Conservation (phyloP, 306 rosid genomes). For the Acacia acuminata region DNA sequence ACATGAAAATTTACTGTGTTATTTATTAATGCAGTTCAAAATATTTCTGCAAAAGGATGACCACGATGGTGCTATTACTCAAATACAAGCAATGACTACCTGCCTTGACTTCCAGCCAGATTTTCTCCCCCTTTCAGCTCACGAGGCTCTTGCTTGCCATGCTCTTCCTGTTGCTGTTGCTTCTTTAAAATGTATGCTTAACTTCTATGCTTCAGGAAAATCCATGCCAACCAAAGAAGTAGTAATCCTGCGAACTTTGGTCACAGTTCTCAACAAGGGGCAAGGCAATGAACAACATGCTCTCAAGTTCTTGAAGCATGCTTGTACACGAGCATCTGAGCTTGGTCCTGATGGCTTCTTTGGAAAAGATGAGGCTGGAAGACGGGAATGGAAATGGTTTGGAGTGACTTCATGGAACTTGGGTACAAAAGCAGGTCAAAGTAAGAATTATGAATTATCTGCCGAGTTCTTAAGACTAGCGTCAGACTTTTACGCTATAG, state of each 20-base stretch:
- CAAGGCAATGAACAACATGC: conserved; percentile 63
- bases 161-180: conserved; percentile 81
- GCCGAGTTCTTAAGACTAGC: conserved; percentile 70
- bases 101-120: conserved; percentile 88
- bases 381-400: conserved; percentile 90
- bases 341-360: conserved; percentile 68
- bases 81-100: conserved; percentile 80
- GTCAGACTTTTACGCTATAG: conserved; percentile 59
- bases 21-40: conserved; percentile 67
- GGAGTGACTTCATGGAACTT: conserved; percentile 88
- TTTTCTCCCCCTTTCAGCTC: conserved; percentile 90
- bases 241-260: conserved; percentile 79
- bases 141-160: conserved; percentile 95
- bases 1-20: conserved; percentile 26
- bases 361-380: conserved; percentile 85
- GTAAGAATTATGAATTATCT: conserved; percentile 66
- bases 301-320: conserved; percentile 63
- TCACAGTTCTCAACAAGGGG: conserved; percentile 74
- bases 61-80: conserved; percentile 61
- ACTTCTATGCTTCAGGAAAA: conserved; percentile 66
- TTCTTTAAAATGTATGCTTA: conserved; percentile 68
- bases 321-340: conserved; percentile 62
- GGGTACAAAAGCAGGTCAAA: conserved; percentile 73
- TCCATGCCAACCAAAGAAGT: conserved; percentile 80
- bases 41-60: conserved; percentile 84